A percentile compares a stretch with the other conserved stretches of the same genome.
Evolutionary conservation across 1,284 basidiomycete species (phyloP).

Genomic region (Fomitiporia mediterranea): DNA sequence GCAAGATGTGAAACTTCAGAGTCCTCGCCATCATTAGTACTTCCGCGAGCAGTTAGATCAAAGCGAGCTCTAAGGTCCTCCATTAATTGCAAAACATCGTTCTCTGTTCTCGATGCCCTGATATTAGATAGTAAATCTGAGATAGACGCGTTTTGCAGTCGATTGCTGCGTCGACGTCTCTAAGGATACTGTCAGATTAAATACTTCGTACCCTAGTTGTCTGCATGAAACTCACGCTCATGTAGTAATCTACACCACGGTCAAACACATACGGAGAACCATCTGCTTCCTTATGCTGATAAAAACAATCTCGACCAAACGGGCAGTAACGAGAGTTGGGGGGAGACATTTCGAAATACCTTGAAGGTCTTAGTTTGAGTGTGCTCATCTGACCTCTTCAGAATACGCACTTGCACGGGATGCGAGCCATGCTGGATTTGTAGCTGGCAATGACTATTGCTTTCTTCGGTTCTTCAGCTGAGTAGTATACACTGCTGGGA

Average conservation of each 20-base stretch:
- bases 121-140: not conserved
- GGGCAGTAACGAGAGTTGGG: slow-evolving; percentile 52
- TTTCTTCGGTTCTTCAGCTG: slow-evolving; percentile 49
- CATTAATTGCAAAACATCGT: not conserved
- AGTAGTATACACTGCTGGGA: slow-evolving; percentile 63
- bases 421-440: slow-evolving; percentile 63
- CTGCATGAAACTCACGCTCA: slow-evolving; percentile 35
- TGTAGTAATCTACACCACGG: slow-evolving; percentile 49
- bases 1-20: not conserved
- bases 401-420: slow-evolving; percentile 55
- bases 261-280: slow-evolving; percentile 54
- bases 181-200: not conserved
- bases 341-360: slow-evolving; percentile 57
- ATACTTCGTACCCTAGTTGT: not conserved
- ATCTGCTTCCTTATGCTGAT: slow-evolving; percentile 60
- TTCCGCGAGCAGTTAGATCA: not conserved
- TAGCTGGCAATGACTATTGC: slow-evolving; percentile 47
- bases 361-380: slow-evolving; percentile 25
- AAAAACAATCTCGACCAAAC: slow-evolving; percentile 74
- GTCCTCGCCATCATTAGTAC: not conserved
- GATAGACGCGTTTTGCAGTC: not conserved
- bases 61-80: not conserved
- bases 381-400: not conserved
- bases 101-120: not conserved
- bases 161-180: not conserved